Evolutionary conservation across 228 moss, liverwort and hornwort genomes (phyloP), one percentile per base, ranked within the genome.

Genomic region (Sphagnum fallax): DNA sequence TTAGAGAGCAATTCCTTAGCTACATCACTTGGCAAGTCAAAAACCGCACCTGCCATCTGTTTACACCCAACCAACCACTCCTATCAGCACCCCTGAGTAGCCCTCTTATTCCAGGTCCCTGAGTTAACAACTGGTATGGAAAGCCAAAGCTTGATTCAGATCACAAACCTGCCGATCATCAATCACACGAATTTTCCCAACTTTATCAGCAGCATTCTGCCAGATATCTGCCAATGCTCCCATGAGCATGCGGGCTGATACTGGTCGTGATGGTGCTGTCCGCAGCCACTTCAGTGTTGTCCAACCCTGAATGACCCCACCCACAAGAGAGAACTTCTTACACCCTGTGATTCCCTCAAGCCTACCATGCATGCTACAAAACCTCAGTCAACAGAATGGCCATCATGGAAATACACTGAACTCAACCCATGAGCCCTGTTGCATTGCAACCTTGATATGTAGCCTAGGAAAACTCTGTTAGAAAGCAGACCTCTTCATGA

Each of bases 21-120:
- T 55, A 89, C 67, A 68, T 91, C 84, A 61, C 91, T 88, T 51
- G 92, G 92, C 70, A 96, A 70, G 69, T 96, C 95, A 72, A 96
- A 96, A 6, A 96, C 91, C 5, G 89, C 96, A 8, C 87, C 91
- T 58, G 91, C 91, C 49, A 74, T 66, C 87, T 87, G 76, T 8
- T 55, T 69, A 50, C 60, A 16, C 5, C 47, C 68, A 55, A 55
- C 55, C 55, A 55, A 8, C 8, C 4, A 55, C 8, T 8, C 55
- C 12, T 32, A 32, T 32, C 32, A 32, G 32, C 32, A 32, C 32
- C 32, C 32, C 32, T 32, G 32, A 32, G 32, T 32, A 32, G 32
- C 2, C 32, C 32, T 32, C 32, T 32, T 32, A 32, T 32, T 32
- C 32, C 32, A 32, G 32, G 32, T 32, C 32, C 2, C 32, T 32